These are phyloP conservation scores for Clavariopsis aquatica DNA, from an alignment of 495 filamentous ascomycete species.

Conservation along the genomic window DNA sequence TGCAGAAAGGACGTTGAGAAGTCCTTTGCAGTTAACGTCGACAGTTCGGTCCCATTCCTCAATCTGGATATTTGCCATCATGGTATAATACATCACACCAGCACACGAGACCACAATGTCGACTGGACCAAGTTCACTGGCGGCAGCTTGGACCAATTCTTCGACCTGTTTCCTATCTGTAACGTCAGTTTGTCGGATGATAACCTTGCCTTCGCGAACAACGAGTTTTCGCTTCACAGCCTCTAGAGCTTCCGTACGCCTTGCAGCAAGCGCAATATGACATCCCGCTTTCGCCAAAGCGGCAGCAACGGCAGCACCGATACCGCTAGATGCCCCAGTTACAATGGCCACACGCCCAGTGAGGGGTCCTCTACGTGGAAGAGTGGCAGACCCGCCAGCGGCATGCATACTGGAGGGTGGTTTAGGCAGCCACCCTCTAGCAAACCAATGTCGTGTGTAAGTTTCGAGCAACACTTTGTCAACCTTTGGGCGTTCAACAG, in stretches of 20 bases:
- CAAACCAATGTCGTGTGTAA: constrained; percentile 69
- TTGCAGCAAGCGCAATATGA: constrained; percentile 63
- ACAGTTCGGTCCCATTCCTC: constrained; percentile 71
- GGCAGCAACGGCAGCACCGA: constrained; percentile 54
- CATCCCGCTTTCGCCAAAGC: constrained; percentile 54
- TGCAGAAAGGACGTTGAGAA: constrained; percentile 62
- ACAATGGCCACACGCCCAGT: constrained; percentile 57
- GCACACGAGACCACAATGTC: constrained; percentile 69
- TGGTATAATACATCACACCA: constrained; percentile 74
- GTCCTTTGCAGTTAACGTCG: constrained; percentile 71
- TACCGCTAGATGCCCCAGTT: constrained; percentile 58
- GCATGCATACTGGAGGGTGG: constrained; percentile 52
- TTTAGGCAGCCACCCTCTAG: constrained; percentile 63
- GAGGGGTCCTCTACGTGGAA: constrained; percentile 50
- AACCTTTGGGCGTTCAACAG: constrained; percentile 61
- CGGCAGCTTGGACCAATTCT: constrained; percentile 54
- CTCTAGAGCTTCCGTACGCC: constrained; percentile 62
- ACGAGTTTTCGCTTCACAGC: constrained; percentile 55
- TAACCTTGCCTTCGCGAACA: constrained; percentile 55
- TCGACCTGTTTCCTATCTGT: constrained; percentile 59
- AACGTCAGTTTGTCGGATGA: constrained; percentile 62
- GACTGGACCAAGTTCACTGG: constrained; percentile 60
- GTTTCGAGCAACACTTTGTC: constrained; percentile 61
- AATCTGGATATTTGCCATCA: constrained; percentile 66
- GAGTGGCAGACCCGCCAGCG: constrained; percentile 41